Evolutionary conservation across 2,329 filamentous ascomycete genomes (phyloP), one percentile per base, ranked within the genome.

Genomic region (Calonectria pseudoturangicola): DNA sequence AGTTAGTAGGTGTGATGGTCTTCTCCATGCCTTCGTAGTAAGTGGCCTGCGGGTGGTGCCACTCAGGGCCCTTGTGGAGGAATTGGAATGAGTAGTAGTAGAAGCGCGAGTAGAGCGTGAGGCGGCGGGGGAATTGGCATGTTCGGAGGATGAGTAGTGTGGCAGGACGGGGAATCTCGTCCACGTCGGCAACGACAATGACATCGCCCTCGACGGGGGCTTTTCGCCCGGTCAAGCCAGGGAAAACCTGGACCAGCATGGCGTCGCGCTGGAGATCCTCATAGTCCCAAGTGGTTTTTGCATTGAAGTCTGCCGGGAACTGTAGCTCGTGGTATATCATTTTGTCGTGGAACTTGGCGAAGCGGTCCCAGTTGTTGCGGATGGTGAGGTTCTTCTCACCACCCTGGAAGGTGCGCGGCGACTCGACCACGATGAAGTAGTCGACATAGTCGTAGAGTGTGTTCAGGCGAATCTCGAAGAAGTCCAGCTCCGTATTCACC

Each of bases 401-500:
- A 43, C 88, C 88, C 18, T 91, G 91, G 75, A 93, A 93, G 1
- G 91, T 92, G 63, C 84, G 87, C 21, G 84, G 80, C 0, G 89
- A 87, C 83, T 93, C 92, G 64, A 93, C 87, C 41, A 93, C 87
- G 77, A 93, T 85, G 76, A 92, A 93, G 82, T 92, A 92, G 83
- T 93, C 91, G 72, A 93, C 90, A 50, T 88, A 83, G 47, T 88
- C 81, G 70, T 89, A 88, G 18, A 92, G 86, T 3, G 89, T 89
- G 77, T 90, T 86, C 3, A 93, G 84, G 13, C 91, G 89, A 60
- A 93, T 89, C 80, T 93, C 91, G 50, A 93, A 86, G 87, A 90
- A 92, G 82, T 93, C 91, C 15, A 93, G 85, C 82, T 93, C 92
- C 3, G 86, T 88, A 75, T 91, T 92, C 76, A 93, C 82, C 85